phyloP scores from a whole-genome alignment of 75 land plant species.

The Cupressus sempervirens region DNA sequence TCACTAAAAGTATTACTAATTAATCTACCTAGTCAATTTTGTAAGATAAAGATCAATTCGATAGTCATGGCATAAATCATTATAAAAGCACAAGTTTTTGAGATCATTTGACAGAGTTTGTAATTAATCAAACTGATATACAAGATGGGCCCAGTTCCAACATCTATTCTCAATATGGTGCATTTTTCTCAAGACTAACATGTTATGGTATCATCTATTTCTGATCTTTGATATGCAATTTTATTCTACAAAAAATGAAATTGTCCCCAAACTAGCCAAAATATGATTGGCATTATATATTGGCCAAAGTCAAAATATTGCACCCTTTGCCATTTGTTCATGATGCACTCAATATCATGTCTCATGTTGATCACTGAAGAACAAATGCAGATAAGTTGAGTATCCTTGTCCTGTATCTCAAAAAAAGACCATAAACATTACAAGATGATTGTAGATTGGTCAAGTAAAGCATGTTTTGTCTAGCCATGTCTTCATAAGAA shows the following conservation, averaged over 20 bases:
- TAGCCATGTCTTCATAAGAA: neutral
- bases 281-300: too few species aligned
- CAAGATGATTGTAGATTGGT: neutral
- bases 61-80: neutral
- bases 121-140: neutral
- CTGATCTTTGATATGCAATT: too few species aligned
- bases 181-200: neutral
- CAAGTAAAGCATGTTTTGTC: neutral
- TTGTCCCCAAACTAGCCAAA: too few species aligned
- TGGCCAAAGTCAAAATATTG: neutral
- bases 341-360: neutral
- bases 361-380: neutral
- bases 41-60: neutral
- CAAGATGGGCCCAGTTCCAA: neutral
- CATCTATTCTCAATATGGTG: neutral
- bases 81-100: too few species aligned
- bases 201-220: too few species aligned
- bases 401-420: neutral
- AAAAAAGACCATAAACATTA: neutral
- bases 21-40: neutral
- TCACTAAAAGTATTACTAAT: neutral
- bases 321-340: neutral
- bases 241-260: too few species aligned
- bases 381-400: neutral
- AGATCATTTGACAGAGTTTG: neutral